Base-by-base conservation (phyloP, 768 basidiomycete species). In the Hemileccinum impolitum region DNA sequence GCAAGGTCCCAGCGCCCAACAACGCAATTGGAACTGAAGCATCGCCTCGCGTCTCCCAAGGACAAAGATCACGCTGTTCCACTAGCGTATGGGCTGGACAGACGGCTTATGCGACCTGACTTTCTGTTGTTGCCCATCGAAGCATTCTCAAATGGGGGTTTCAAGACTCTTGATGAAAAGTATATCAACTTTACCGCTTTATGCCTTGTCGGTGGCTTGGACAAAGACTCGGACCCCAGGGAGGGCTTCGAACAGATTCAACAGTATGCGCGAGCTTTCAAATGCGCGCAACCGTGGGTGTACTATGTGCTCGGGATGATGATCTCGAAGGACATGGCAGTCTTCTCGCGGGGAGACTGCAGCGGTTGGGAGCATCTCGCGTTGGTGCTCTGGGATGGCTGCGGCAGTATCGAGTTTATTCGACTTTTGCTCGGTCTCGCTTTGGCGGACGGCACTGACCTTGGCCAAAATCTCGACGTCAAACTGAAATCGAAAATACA, bases 371-470 rank as follows among this genome's bases (percentile, higher is more conserved):
- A 59, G 18, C 34, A 45, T n/a, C 34, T 54, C 3, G 45, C 47
- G 1, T 18, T 58, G n/a, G 39, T 26, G 3, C 47, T 57, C 1
- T 10, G 21, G 10, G 36, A 47, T 2, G 50, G 50, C 3, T 46
- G 48, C 15, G 53, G 53, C 0, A 45, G 43, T n/a, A 46, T 55
- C 15, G 53, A 59, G 34, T 39, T 59, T 14, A 47, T 58, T 2
- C 53, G 45, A 8, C 34, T 50, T n/a, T 15, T 59, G 32, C 50
- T 58, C 10, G 58, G 56, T 9, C 50, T 59, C 9, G 46, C 49
- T 6, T 35, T 54, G 21, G 52, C 50, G 5, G 34, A 49, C 13
- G 4, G 21, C 1, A 42, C 49, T 0, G 52, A 57, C n/a, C 14
- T 61, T 17, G 54, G 55, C 11, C 45, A 48, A 9, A 47, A 44